Conservation (phyloP, 495 filamentous ascomycete genomes). For the Penicillium flavigenum region DNA sequence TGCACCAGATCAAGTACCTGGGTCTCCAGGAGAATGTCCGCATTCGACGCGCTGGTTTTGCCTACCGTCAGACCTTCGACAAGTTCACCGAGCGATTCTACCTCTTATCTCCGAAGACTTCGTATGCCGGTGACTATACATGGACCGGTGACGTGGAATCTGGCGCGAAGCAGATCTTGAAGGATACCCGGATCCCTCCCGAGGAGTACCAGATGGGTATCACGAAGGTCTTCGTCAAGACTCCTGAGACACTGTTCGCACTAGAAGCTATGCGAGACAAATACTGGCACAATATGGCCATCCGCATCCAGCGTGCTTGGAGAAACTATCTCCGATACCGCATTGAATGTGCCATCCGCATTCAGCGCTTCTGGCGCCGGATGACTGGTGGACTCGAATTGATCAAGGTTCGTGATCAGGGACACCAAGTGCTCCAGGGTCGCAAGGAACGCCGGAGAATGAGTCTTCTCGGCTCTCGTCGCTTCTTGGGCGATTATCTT, state of each 20-base stretch:
- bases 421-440: constrained; percentile 77
- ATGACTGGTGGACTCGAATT: constrained; percentile 84
- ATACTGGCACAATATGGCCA: constrained; percentile 99
- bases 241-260: constrained; percentile 95
- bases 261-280: constrained; percentile 96
- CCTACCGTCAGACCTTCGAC: constrained; percentile 95
- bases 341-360: constrained; percentile 86
- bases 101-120: constrained; percentile 88
- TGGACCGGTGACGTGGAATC: constrained; percentile 85
- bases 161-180: constrained; percentile 90
- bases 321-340: constrained; percentile 91
- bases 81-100: constrained; percentile 99
- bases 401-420: constrained; percentile 81
- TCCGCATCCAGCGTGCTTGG: constrained; percentile 96
- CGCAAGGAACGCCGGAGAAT: constrained; percentile 90
- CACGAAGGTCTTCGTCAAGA: constrained; percentile 97
- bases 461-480: constrained; percentile 83
- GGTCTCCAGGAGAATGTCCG: constrained; percentile 98
- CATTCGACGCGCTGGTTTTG: constrained; percentile 94
- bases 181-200: constrained; percentile 88
- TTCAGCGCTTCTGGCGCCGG: constrained; percentile 93
- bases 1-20: constrained; percentile 99
- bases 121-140: constrained; percentile 95
- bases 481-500: constrained; percentile 95
- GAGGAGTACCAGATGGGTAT: constrained; percentile 98